Evolutionary conservation across 1,139 yeast species (phyloP), one percentile per base, ranked within the genome.

Genomic region (Geotrichum armillariae): DNA sequence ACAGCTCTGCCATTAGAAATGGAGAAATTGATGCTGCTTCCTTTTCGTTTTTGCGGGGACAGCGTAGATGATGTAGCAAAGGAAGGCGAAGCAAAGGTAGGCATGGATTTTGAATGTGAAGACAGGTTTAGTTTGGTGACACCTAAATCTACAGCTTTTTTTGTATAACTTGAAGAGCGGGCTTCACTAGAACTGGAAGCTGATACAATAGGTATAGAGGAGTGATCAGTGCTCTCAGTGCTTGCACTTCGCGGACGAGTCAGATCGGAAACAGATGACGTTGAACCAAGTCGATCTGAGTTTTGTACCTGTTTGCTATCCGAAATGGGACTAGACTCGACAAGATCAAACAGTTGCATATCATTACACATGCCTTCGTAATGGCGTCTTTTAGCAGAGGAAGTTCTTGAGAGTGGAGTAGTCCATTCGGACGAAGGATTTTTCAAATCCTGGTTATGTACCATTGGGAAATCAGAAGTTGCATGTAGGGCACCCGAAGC

Each of bases 1-100:
- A 46, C 23, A 14, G 50, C 50, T n/a, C 50, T 18, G 9, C 50
- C 50, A 20, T 46, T 46, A 9, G 46, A 29, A 14, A 46, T 46
- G 7, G 50, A 33, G 16, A 46, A 40, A 22, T 46, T 46, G 8
- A 46, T 37, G 16, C 27, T 25, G 1, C 33, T 33, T 18, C 46
- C 34, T 34, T 34, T 33, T 20, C 45, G 50, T 7, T 27, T 29
- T 23, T 27, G 36, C 17, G 46, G 33, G 4, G 41, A 40, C 12
- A 40, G 23, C 12, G 25, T 17, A 16, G 49, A 40, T 12, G 29
- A 38, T n/a, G 41, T 22, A 21, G 34, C 18, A n/a, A 20, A n/a
- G 5, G 35, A 7, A 21, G 16, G 29, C 2, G 39, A 12, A 9
- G 38, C 32, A 22, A 33, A 20, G 17, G 27, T 22, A 12, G 38